Percentiles rank a stretch among this genome's conserved stretches.
Conservation (phyloP, 106 monocot genomes). For the Posidonia australis region DNA sequence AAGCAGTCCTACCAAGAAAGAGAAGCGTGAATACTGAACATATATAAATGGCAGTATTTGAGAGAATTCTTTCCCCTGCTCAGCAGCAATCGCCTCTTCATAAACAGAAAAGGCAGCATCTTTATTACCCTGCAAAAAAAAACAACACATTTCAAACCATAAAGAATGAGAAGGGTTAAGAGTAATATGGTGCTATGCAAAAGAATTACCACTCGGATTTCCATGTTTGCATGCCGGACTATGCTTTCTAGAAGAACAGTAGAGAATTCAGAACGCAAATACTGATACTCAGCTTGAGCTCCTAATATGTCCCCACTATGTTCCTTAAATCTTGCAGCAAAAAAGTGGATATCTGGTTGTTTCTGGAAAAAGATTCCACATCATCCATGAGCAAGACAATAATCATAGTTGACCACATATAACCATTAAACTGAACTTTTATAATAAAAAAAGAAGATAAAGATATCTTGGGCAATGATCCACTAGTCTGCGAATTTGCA, state of each 20-base stretch:
- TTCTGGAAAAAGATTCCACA: constrained; percentile 43
- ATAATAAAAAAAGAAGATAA: neutral
- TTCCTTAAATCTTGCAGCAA: constrained; percentile 92
- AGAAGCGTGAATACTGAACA: constrained; percentile 69
- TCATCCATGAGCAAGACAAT: neutral
- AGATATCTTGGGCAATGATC: neutral
- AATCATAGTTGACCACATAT: neutral
- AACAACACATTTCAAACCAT: neutral
- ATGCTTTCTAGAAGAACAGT: constrained; percentile 72
- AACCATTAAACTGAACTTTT: neutral
- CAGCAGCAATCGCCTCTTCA: constrained; percentile 74
- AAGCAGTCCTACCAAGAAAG: constrained; percentile 48
- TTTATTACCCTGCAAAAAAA: constrained; percentile 53
- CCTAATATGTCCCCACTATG: constrained; percentile 61
- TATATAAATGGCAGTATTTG: constrained; percentile 60
- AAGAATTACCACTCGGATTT: constrained; percentile 55
- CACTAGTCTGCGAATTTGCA: neutral
- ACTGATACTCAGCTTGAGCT: constrained; percentile 66
- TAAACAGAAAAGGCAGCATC: constrained; percentile 67
- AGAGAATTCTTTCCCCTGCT: constrained; percentile 67
- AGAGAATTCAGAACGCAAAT: constrained; percentile 61
- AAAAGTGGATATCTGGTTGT: constrained; percentile 88
- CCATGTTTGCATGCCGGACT: constrained; percentile 84
- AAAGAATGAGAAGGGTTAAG: neutral
- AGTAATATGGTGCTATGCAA: neutral